Percentiles rank a stretch among this genome's conserved stretches.
These are phyloP conservation scores for Lineolata rhizophorae DNA, from an alignment of 495 filamentous ascomycete genomes.

Conservation along the genomic window DNA sequence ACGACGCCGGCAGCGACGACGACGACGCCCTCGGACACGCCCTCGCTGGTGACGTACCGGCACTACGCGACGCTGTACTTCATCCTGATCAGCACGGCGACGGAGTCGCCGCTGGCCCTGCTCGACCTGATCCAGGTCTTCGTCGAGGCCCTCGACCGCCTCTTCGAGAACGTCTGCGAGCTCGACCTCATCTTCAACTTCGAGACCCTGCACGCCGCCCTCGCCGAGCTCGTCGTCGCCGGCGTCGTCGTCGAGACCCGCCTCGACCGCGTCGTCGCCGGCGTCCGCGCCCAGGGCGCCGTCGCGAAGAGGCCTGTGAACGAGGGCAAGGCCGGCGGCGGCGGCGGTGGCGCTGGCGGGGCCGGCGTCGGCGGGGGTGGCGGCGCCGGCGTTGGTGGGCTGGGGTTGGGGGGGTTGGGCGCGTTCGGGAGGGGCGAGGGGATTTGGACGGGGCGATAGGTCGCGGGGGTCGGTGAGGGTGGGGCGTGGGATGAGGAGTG, in stretches of 20 bases:
- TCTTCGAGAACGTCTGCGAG: conserved; percentile 98
- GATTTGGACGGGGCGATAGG: too few species aligned
- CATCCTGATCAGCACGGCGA: conserved; percentile 93
- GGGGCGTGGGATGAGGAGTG: too few species aligned
- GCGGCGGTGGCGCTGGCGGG: too few species aligned
- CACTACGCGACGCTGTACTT: conserved; percentile 97
- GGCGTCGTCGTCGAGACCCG: conserved; percentile 91
- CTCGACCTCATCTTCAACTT: conserved; percentile 97
- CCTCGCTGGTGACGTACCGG: conserved; percentile 91
- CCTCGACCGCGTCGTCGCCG: conserved; percentile 65
- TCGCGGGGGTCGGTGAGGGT: too few species aligned
- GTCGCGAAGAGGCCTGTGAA: conserved; percentile 53
- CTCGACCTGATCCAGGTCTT: conserved; percentile 97
- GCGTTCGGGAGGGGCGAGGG: too few species aligned
- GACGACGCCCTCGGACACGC: conserved; percentile 45
- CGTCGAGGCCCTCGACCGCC: conserved; percentile 77
- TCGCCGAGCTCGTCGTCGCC: conserved; percentile 89
- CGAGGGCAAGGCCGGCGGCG: too few species aligned
- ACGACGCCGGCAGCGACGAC: conserved; percentile 82
- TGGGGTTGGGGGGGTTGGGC: too few species aligned
- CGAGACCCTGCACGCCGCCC: conserved; percentile 77
- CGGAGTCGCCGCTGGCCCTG: conserved; percentile 83
- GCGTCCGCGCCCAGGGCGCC: conserved; percentile 57
- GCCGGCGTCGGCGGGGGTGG: too few species aligned
- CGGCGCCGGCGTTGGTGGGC: too few species aligned